Conservation (phyloP, 2,329 filamentous ascomycete genomes). For the Sclerotinia sclerotiorum region DNA sequence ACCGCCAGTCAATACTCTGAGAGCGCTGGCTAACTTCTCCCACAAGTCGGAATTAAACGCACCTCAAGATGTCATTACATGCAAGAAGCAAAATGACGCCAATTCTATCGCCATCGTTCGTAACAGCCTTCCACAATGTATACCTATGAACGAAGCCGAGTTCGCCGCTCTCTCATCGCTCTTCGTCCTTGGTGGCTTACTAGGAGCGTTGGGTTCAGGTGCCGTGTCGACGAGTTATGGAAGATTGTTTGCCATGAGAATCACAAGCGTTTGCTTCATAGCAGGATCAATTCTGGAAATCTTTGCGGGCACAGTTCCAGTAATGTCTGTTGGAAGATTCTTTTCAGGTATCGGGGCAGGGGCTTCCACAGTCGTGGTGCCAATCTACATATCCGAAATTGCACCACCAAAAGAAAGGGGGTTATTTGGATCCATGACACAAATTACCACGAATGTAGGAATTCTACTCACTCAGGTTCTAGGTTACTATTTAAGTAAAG, state of each 20-base stretch:
- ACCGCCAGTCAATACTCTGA: constrained; percentile 17
- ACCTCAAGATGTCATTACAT: constrained; percentile 90
- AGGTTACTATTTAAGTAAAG: constrained; percentile 83
- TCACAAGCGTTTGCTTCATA: constrained; percentile 75
- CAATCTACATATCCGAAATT: constrained; percentile 91
- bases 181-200: constrained; percentile 84
- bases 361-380: constrained; percentile 86
- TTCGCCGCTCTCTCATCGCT: constrained; percentile 87
- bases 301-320: constrained; percentile 62
- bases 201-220: constrained; percentile 78
- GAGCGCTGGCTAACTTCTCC: constrained; percentile 14
- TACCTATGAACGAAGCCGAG: constrained; percentile 78
- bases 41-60: constrained; percentile 87
- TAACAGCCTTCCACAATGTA: constrained; percentile 67
- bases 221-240: constrained; percentile 77
- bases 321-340: constrained; percentile 73
- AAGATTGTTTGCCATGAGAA: constrained; percentile 71
- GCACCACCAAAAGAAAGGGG: constrained; percentile 73
- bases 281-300: constrained; percentile 76
- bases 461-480: constrained; percentile 81
- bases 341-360: constrained; percentile 83
- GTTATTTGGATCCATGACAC: constrained; percentile 81
- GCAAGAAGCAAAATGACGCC: constrained; percentile 60
- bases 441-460: constrained; percentile 90
- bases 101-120: constrained; percentile 31